These are phyloP conservation scores for Monascus purpureus DNA, from an alignment of 495 filamentous ascomycete genomes.

Conservation along the genomic window DNA sequence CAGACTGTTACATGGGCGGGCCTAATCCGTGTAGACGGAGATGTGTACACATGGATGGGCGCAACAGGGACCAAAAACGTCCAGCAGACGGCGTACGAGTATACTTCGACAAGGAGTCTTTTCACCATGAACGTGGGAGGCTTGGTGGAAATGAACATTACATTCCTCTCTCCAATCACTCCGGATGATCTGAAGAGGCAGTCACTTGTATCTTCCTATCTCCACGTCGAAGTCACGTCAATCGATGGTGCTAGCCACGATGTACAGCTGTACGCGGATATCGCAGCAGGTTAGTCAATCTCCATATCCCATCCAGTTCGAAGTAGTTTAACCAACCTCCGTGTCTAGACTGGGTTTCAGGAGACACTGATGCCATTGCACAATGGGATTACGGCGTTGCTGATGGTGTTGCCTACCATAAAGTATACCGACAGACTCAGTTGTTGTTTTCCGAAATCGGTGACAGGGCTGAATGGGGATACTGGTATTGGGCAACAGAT, in stretches of 20 bases:
- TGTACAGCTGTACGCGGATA: slow-evolving; percentile 46
- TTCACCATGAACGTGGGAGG: slow-evolving; percentile 39
- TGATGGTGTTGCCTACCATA: slow-evolving; percentile 36
- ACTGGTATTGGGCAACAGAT: slow-evolving; percentile 43
- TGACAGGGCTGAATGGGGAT: slow-evolving; percentile 46
- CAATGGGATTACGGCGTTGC: slow-evolving; percentile 40
- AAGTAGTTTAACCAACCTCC: slow-evolving; percentile 2
- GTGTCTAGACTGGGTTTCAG: slow-evolving; percentile 41
- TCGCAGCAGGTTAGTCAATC: slow-evolving; percentile 39
- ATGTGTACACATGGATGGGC: slow-evolving; percentile 45
- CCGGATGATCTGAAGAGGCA: slow-evolving; percentile 41
- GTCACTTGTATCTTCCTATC: slow-evolving; percentile 42
- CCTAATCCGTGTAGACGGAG: slow-evolving; percentile 41
- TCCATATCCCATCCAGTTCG: not conserved
- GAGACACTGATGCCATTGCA: slow-evolving; percentile 32
- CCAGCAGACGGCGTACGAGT: slow-evolving; percentile 38
- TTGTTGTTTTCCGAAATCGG: slow-evolving; percentile 36
- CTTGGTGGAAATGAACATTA: slow-evolving; percentile 37
- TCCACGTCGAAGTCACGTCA: slow-evolving; percentile 38
- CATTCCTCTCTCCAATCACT: slow-evolving; percentile 44
- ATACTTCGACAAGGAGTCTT: slow-evolving; percentile 44
- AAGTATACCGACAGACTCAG: slow-evolving; percentile 37
- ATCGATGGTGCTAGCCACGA: slow-evolving; percentile 38
- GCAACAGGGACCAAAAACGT: slow-evolving; percentile 22
- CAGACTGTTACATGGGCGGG: slow-evolving; percentile 41